Conservation (phyloP, 2,329 filamentous ascomycete genomes). For the Arthrocladium fulminans region DNA sequence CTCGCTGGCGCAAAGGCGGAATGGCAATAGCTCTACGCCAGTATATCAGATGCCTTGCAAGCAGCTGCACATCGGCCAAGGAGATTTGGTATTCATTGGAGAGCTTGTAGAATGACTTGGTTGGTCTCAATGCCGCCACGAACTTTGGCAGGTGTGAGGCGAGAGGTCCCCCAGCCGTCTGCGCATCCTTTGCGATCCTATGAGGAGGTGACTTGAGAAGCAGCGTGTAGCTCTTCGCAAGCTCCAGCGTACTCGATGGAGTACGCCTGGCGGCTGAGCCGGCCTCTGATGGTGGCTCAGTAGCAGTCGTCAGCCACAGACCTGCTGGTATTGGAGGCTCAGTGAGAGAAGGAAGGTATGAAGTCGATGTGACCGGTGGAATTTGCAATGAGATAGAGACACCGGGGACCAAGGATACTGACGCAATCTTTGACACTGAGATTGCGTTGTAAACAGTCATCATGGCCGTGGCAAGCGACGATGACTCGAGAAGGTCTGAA, state of each 20-base stretch:
- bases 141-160: constrained; percentile 70
- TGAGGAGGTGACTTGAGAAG: constrained; percentile 50
- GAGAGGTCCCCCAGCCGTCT: constrained; percentile 63
- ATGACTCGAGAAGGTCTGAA: constrained; percentile 43
- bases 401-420: constrained; percentile 48
- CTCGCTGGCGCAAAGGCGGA: constrained; percentile 77
- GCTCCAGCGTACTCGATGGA: constrained; percentile 47
- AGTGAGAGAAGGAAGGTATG: constrained; percentile 61
- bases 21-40: constrained; percentile 91
- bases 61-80: constrained; percentile 70
- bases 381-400: constrained; percentile 54
- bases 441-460: constrained; percentile 74
- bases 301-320: constrained; percentile 79
- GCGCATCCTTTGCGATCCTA: constrained; percentile 61
- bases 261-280: constrained; percentile 15
- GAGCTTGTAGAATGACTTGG: constrained; percentile 63
- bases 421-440: constrained; percentile 76
- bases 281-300: constrained; percentile 61
- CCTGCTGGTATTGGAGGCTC: constrained; percentile 57
- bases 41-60: constrained; percentile 88
- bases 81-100: constrained; percentile 55
- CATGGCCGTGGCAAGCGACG: constrained; percentile 72
- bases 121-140: constrained; percentile 50
- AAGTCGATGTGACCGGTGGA: constrained; percentile 55
- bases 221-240: constrained; percentile 80